phyloP scores from a whole-genome alignment of 2,329 filamentous ascomycete species.

The Moelleriella libera region DNA sequence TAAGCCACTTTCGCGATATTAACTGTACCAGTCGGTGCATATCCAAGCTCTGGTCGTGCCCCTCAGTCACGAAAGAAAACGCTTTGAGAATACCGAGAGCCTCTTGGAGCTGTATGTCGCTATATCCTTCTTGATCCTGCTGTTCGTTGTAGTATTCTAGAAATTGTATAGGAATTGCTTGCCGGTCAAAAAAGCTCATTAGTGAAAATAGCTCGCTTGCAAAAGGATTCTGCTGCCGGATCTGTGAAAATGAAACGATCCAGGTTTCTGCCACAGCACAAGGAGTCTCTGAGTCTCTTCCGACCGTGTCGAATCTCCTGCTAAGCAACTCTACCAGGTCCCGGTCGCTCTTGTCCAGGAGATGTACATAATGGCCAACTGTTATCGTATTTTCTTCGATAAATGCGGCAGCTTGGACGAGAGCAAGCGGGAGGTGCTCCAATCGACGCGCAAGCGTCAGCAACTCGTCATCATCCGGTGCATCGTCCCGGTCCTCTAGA shows the following conservation, averaged over 20 bases:
- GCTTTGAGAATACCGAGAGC: conserved; percentile 12
- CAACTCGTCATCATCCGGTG: conserved; percentile 4
- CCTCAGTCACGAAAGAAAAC: conserved; percentile 17
- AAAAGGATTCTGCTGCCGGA: conserved; percentile 9
- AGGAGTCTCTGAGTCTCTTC: conserved; percentile 9
- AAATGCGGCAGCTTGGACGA: not conserved
- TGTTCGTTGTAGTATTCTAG: conserved; percentile 2
- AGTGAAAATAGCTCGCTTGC: conserved; percentile 15
- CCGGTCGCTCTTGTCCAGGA: not conserved
- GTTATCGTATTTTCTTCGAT: not conserved
- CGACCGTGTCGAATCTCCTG: conserved; percentile 14
- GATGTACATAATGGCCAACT: not conserved
- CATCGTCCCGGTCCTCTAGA: not conserved
- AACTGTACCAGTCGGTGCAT: conserved; percentile 18
- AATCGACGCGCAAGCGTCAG: conserved; percentile 5
- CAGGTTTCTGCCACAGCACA: conserved; percentile 15
- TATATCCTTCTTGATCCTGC: conserved; percentile 2
- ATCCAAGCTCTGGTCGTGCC: conserved; percentile 8
- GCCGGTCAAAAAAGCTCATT: conserved; percentile 14
- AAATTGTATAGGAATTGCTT: conserved; percentile 14
- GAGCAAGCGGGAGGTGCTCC: not conserved
- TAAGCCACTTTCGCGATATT: conserved; percentile 14
- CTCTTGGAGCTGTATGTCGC: not conserved
- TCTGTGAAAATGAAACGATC: conserved; percentile 19
- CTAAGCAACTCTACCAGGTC: conserved; percentile 8